phyloP scores from a whole-genome alignment of 2,329 filamentous ascomycete genomes.

The Neonectria ditissima region DNA sequence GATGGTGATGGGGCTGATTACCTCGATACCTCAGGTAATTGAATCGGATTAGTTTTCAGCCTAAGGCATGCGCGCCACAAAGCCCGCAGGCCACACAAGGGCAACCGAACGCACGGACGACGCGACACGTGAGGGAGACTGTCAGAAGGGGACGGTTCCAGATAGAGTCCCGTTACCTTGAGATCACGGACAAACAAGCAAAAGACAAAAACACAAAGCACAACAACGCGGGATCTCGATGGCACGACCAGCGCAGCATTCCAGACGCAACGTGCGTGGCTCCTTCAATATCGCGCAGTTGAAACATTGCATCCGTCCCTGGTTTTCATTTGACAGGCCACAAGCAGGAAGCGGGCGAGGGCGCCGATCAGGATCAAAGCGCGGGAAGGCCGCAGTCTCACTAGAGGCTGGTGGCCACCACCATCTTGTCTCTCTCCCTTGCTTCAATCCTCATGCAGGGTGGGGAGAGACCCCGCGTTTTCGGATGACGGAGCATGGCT shows the following conservation, averaged over 20 bases:
- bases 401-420: constrained; percentile 13
- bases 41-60: background rate
- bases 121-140: constrained; percentile 20
- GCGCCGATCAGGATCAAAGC: constrained; percentile 13
- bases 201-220: constrained; percentile 4
- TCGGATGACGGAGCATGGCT: constrained; percentile 22
- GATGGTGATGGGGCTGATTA: background rate
- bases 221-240: constrained; percentile 8
- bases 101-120: background rate
- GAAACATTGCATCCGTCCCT: background rate
- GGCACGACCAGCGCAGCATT: background rate
- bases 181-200: background rate
- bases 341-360: constrained; percentile 3
- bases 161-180: background rate
- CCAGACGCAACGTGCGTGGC: background rate
- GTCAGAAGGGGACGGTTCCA: background rate
- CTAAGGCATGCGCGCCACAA: constrained; percentile 11
- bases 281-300: constrained; percentile 6
- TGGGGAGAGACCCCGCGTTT: constrained; percentile 46
- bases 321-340: constrained; percentile 16
- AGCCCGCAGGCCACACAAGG: background rate
- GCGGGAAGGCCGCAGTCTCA: background rate
- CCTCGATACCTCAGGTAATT: background rate
- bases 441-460: constrained; percentile 15
- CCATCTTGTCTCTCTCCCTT: no score